A percentile compares a stretch with the other conserved stretches of the same genome.
phyloP scores from a whole-genome alignment of 768 basidiomycete genomes.

The Lactarius akahatsu region DNA sequence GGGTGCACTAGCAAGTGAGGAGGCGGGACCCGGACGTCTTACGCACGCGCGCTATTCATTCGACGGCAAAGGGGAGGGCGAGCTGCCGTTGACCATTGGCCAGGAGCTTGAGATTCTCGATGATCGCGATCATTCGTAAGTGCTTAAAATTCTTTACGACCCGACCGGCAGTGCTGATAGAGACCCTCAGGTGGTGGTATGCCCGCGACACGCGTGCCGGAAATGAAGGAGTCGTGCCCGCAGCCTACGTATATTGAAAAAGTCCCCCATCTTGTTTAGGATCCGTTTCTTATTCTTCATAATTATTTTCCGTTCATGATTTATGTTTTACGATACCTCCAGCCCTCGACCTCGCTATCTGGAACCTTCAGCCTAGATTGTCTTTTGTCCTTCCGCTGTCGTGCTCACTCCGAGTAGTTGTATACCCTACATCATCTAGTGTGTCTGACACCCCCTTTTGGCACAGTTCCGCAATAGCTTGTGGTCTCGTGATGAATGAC shows the following conservation, averaged over 20 bases:
- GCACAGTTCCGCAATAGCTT: constrained; percentile 22
- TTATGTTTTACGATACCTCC: constrained; percentile 29
- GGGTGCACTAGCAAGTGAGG: constrained; percentile 57
- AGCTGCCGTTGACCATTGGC: constrained; percentile 66
- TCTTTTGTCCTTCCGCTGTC: constrained; percentile 23
- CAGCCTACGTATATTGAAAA: constrained; percentile 81
- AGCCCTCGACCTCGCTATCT: constrained; percentile 16
- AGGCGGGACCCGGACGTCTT: constrained; percentile 61
- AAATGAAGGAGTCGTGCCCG: constrained; percentile 86
- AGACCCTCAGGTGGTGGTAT: constrained; percentile 82
- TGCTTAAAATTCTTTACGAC: constrained; percentile 26
- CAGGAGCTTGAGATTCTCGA: constrained; percentile 74
- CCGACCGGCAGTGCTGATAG: constrained; percentile 8
- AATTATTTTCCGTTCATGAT: constrained; percentile 31
- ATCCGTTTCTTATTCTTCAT: constrained; percentile 19
- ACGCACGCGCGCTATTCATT: constrained; percentile 84
- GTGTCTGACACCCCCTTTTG: constrained; percentile 26
- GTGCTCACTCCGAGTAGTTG: constrained; percentile 27
- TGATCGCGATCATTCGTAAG: constrained; percentile 77
- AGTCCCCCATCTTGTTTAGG: constrained; percentile 1
- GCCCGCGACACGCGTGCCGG: constrained; percentile 78
- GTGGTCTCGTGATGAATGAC: constrained; percentile 26
- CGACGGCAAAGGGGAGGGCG: constrained; percentile 75
- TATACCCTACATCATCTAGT: constrained; percentile 13
- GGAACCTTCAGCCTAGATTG: constrained; percentile 28